Conservation (phyloP, 139 green algal species). For the Picochlorum sp. region DNA sequence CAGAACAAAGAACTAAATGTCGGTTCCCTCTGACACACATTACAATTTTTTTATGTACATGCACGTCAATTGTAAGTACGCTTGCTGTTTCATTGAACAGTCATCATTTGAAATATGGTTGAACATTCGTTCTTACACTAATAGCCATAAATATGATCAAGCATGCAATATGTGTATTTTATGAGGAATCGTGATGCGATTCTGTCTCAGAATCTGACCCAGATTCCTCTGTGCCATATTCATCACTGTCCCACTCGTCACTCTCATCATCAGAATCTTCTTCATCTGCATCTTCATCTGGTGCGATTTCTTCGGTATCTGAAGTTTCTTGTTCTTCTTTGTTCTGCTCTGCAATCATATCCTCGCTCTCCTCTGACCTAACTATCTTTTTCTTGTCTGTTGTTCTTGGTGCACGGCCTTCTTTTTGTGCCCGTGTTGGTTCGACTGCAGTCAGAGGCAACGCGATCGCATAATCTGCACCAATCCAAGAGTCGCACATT, state of each 20-base stretch:
- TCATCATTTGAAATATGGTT: too few relatives aligned
- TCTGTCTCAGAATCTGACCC: slow-evolving; percentile 11
- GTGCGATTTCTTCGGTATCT: slow-evolving; percentile 11
- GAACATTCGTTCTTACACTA: too few relatives aligned
- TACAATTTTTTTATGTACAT: too few relatives aligned
- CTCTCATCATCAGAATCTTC: slow-evolving; percentile 27
- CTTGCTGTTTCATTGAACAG: too few relatives aligned
- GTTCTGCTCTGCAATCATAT: slow-evolving; percentile 1
- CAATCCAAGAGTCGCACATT: slow-evolving; percentile 80
- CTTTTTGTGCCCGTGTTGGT: slow-evolving; percentile 26
- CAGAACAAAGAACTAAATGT: not conserved
- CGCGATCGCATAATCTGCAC: slow-evolving; percentile 53
- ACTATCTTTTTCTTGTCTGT: slow-evolving; percentile 9
- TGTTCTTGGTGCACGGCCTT: slow-evolving; percentile 24
- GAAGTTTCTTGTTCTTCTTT: slow-evolving; percentile 14
- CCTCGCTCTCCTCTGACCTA: slow-evolving; percentile 22
- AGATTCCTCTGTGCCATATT: slow-evolving; percentile 38
- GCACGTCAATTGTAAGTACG: too few relatives aligned
- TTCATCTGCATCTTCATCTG: slow-evolving; percentile 1
- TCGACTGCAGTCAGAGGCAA: slow-evolving; percentile 42
- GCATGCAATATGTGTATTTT: not conserved
- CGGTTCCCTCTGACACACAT: too few relatives aligned
- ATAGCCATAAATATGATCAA: too few relatives aligned
- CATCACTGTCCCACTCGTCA: slow-evolving; percentile 35
- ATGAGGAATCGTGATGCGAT: not conserved